Percentiles rank a stretch among this genome's conserved stretches.
phyloP scores from a whole-genome alignment of 2,329 filamentous ascomycete species.

The Xylaria sp. region DNA sequence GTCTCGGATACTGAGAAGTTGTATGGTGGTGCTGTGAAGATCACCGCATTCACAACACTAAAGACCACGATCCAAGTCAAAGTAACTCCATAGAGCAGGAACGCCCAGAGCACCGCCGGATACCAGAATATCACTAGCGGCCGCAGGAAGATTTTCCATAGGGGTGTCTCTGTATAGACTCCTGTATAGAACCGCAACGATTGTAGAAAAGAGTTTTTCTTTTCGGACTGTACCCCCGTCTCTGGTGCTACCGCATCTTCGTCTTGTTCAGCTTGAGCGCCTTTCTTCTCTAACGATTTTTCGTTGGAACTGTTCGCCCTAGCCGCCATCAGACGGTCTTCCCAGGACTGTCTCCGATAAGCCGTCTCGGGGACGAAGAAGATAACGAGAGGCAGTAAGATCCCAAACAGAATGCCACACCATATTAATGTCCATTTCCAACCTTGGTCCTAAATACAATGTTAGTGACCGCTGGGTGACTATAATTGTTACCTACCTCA shows the following conservation, averaged over 20 bases:
- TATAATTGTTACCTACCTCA: constrained; percentile 30
- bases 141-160: constrained; percentile 49
- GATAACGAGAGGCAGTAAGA: constrained; percentile 50
- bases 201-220: constrained; percentile 42
- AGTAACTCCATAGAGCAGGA: constrained; percentile 53
- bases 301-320: constrained; percentile 24
- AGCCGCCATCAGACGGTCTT: constrained; percentile 25
- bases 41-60: constrained; percentile 54
- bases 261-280: constrained; percentile 22
- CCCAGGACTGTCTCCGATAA: constrained; percentile 46
- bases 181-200: constrained; percentile 46
- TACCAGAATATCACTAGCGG: constrained; percentile 58
- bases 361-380: constrained; percentile 59
- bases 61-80: constrained; percentile 51
- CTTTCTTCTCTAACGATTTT: constrained; percentile 34
- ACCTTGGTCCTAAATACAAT: constrained; percentile 40
- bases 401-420: constrained; percentile 52
- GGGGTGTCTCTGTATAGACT: constrained; percentile 44
- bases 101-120: constrained; percentile 56
- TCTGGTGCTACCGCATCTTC: constrained; percentile 25
- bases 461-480: constrained; percentile 13
- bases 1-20: constrained; percentile 56
- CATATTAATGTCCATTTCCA: constrained; percentile 55
- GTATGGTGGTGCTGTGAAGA: constrained; percentile 57
- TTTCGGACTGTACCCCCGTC: constrained; percentile 35